Conservation (phyloP, 2,329 filamentous ascomycete genomes). For the Penicillium sumatraense region DNA sequence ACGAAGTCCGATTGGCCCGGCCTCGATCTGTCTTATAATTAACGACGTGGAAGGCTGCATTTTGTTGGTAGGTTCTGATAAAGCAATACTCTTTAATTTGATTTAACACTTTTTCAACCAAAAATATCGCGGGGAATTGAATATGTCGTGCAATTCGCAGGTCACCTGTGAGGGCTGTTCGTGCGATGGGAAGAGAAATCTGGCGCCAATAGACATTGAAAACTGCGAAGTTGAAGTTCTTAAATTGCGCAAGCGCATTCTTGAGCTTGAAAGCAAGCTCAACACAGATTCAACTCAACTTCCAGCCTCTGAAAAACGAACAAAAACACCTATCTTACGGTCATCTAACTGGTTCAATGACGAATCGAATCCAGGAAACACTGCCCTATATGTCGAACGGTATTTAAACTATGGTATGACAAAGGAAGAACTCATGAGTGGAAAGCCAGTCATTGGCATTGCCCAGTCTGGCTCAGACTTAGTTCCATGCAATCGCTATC, state of each 20-base stretch:
- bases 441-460: constrained; percentile 58
- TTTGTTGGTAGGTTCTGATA: too few relatives aligned
- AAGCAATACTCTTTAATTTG: too few relatives aligned
- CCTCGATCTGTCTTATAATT: too few relatives aligned
- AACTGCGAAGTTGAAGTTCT: constrained; percentile 47
- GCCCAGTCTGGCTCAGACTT: constrained; percentile 58
- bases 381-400: constrained; percentile 55
- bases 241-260: constrained; percentile 41
- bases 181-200: constrained; percentile 29
- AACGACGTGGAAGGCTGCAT: too few relatives aligned
- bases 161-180: constrained; percentile 42
- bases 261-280: constrained; percentile 9
- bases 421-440: constrained; percentile 53
- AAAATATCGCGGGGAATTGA: too few relatives aligned
- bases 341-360: constrained; percentile 53
- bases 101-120: too few relatives aligned
- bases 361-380: constrained; percentile 48
- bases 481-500: constrained; percentile 56
- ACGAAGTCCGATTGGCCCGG: too few relatives aligned
- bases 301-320: too few relatives aligned
- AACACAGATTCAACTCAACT: constrained; percentile 31
- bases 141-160: too few relatives aligned
- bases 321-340: too few relatives aligned
- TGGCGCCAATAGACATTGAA: constrained; percentile 40
- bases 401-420: constrained; percentile 58